phyloP scores from a whole-genome alignment of 805 yeast genomes.

The Dipodascus geniculatus region DNA sequence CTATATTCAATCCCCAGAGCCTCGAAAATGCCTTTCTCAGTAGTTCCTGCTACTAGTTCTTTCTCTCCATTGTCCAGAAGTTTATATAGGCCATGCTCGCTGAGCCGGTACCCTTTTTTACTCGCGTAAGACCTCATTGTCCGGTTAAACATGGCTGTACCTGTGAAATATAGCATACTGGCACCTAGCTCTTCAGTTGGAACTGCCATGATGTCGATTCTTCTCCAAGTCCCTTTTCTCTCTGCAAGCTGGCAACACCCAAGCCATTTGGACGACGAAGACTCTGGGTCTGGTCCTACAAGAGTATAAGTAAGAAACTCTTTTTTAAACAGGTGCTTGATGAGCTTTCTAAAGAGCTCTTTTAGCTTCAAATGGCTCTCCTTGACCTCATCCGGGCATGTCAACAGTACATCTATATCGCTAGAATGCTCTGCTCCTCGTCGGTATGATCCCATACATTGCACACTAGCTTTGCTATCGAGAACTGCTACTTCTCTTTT shows the following conservation, averaged over 20 bases:
- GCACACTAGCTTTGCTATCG: constrained; percentile 27
- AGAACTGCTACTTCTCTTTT: constrained; percentile 18
- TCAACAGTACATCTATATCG: constrained; percentile 41
- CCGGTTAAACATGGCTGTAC: constrained; percentile 42
- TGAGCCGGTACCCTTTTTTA: constrained; percentile 29
- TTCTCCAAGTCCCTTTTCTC: constrained; percentile 31
- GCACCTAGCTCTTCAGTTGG: constrained; percentile 38
- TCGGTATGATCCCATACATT: constrained; percentile 41
- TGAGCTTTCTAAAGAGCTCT: constrained; percentile 16
- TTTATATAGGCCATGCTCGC: constrained; percentile 33
- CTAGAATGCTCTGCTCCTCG: constrained; percentile 38
- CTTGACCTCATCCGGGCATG: constrained; percentile 20
- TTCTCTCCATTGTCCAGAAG: constrained; percentile 7
- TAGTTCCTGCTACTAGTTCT: constrained; percentile 29
- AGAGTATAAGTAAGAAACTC: neutral
- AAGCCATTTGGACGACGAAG: neutral
- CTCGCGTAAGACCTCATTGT: constrained; percentile 33
- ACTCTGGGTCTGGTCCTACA: neutral
- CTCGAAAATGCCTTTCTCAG: constrained; percentile 36
- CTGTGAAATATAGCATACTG: constrained; percentile 40
- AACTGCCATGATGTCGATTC: constrained; percentile 40
- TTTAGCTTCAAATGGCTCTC: constrained; percentile 15
- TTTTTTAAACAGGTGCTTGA: constrained; percentile 14
- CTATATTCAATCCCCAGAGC: constrained; percentile 30
- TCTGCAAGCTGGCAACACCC: constrained; percentile 18